phyloP scores from a whole-genome alignment of 2,329 filamentous ascomycete species.

The Canariomyces notabilis region DNA sequence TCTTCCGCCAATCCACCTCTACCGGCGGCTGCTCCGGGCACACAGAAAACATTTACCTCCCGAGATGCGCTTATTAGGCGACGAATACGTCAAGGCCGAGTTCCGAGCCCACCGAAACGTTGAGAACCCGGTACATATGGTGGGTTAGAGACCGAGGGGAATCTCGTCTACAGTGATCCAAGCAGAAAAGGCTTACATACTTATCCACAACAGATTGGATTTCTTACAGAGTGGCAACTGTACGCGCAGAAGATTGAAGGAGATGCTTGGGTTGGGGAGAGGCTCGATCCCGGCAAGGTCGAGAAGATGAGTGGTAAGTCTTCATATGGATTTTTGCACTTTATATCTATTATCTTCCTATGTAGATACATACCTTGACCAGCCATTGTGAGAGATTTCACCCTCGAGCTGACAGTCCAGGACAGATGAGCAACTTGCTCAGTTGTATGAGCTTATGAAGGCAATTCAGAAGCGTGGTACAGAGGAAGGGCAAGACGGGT shows the following conservation, averaged over 20 bases:
- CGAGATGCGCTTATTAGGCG: slow-evolving; percentile 77
- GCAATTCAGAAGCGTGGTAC: slow-evolving; percentile 51
- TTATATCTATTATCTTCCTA: neutral
- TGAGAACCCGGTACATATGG: slow-evolving; percentile 89
- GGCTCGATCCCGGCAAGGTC: slow-evolving; percentile 75
- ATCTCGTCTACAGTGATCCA: too few relatives aligned
- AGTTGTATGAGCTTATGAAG: slow-evolving; percentile 91
- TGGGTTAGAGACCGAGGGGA: too few relatives aligned
- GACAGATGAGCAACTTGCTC: slow-evolving; percentile 86
- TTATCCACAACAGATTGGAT: slow-evolving; percentile 65
- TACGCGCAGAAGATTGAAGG: slow-evolving; percentile 93
- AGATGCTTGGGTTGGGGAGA: slow-evolving; percentile 76
- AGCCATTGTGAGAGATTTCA: slow-evolving; percentile 9
- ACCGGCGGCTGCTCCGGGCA: slow-evolving; percentile 78
- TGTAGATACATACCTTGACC: neutral
- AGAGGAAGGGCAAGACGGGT: slow-evolving; percentile 9
- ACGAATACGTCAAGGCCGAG: slow-evolving; percentile 89
- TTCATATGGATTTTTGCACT: neutral
- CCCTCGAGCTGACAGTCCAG: too few relatives aligned
- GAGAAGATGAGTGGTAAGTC: slow-evolving; percentile 87
- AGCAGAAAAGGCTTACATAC: too few relatives aligned
- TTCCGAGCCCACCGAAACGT: slow-evolving; percentile 78
- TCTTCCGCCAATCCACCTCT: slow-evolving; percentile 82
- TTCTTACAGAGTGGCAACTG: slow-evolving; percentile 92
- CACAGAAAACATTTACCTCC: slow-evolving; percentile 73